A percentile compares a stretch with the other conserved stretches of the same genome.
These are phyloP conservation scores for Apostasia ramifera DNA, from an alignment of 106 monocot species.

Conservation along the genomic window DNA sequence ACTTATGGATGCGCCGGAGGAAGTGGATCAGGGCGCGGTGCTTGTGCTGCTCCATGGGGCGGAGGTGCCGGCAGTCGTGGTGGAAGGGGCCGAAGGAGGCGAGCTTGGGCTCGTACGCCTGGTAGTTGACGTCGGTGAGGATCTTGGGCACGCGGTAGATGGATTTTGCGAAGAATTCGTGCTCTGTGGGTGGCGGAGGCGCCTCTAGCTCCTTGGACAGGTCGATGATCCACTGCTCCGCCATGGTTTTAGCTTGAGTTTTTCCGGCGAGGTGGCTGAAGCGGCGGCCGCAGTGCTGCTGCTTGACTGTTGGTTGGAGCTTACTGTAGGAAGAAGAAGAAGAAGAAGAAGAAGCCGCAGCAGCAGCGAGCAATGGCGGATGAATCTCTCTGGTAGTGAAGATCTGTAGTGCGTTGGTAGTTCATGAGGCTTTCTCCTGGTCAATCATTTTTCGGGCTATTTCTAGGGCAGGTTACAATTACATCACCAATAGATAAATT, in stretches of 20 bases:
- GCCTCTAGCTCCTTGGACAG: not conserved
- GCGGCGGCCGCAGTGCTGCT: too few species aligned
- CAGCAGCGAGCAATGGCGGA: too few species aligned
- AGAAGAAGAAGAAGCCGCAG: too few species aligned
- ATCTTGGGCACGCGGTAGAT: slow-evolving; percentile 12
- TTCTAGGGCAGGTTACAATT: too few species aligned
- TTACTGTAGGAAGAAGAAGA: too few species aligned
- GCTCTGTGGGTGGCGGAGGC: not conserved
- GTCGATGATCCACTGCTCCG: not conserved
- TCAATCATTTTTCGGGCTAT: too few species aligned
- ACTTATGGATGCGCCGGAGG: not conserved
- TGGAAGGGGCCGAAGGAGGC: not conserved
- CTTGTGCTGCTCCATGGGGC: not conserved
- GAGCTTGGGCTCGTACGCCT: not conserved
- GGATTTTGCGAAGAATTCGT: not conserved
- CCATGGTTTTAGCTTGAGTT: not conserved
- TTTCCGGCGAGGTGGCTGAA: too few species aligned
- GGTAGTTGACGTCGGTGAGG: slow-evolving; percentile 4
- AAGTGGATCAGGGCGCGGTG: slow-evolving; percentile 1
- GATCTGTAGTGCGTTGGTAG: too few species aligned
- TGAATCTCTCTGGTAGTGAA: too few species aligned
- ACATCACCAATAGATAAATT: too few species aligned
- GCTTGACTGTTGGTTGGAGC: too few species aligned
- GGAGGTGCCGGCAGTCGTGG: not conserved
- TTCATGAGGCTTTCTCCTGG: too few species aligned